A percentile compares a stretch with the other conserved stretches of the same genome.
phyloP scores from a whole-genome alignment of 768 basidiomycete genomes.

The Lentinula raphanica region DNA sequence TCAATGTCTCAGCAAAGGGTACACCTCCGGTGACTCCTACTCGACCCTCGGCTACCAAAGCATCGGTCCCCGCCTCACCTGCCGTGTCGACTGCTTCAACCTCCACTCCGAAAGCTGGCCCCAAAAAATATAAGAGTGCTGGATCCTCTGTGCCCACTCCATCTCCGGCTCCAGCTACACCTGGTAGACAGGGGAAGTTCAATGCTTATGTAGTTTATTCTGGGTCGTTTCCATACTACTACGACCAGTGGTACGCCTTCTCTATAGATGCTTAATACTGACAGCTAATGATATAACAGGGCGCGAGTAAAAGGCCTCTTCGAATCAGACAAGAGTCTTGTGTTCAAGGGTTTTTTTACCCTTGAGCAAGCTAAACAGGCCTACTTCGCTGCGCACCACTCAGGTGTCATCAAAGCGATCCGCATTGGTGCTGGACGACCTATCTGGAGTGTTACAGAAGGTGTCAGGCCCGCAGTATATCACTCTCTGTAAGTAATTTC shows the following conservation, averaged over 20 bases:
- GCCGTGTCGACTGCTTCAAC: too few relatives aligned
- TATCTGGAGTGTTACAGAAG: slow-evolving; percentile 13
- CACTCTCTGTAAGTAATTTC: neutral
- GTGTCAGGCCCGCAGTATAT: slow-evolving; percentile 11
- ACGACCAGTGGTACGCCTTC: neutral
- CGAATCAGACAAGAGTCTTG: too few relatives aligned
- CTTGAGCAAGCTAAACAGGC: slow-evolving; percentile 9
- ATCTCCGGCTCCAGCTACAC: neutral
- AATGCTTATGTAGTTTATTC: neutral
- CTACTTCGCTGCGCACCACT: slow-evolving; percentile 9
- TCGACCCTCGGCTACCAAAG: too few relatives aligned
- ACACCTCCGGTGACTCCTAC: too few relatives aligned
- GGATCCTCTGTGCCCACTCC: neutral
- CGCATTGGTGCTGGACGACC: slow-evolving; percentile 16
- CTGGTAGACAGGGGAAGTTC: neutral
- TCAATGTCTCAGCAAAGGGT: too few relatives aligned
- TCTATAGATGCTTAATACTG: too few relatives aligned
- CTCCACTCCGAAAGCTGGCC: too few relatives aligned
- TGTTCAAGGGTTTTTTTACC: slow-evolving; percentile 3
- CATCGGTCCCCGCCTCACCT: too few relatives aligned
- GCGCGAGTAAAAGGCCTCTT: too few relatives aligned
- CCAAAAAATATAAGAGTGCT: neutral
- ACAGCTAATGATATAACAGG: too few relatives aligned
- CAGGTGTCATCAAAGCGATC: slow-evolving; percentile 16
- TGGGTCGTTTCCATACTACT: neutral